These are phyloP conservation scores for Chytriomyces hyalinus DNA, from an alignment of 192 early-diverging fungal species.

Conservation along the genomic window DNA sequence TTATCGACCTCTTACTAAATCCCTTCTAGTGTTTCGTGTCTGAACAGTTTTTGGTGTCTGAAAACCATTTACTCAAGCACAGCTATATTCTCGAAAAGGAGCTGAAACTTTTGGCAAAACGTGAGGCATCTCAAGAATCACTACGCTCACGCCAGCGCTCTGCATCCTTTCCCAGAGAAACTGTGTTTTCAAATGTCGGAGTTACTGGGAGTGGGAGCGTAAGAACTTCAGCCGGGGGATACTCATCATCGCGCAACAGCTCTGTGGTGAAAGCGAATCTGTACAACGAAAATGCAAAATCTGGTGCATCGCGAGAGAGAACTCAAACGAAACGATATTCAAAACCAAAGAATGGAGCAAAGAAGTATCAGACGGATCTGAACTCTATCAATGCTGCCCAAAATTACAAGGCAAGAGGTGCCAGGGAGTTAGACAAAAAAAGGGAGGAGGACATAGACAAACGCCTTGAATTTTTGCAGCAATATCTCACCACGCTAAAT, in stretches of 20 bases:
- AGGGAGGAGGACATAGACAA: conserved; percentile 17
- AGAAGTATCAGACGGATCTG: no score
- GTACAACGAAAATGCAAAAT: no score
- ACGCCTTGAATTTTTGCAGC: conserved; percentile 25
- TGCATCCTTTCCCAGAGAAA: no score
- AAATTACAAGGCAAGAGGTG: not conserved
- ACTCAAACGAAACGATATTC: no score
- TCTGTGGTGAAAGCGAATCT: not conserved
- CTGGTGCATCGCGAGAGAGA: no score
- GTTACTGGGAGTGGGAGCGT: not conserved
- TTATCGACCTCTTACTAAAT: not conserved
- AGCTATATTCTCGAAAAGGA: conserved; percentile 3
- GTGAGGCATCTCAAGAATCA: not conserved
- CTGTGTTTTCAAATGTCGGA: no score
- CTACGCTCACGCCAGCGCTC: not conserved
- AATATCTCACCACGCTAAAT: conserved; percentile 18
- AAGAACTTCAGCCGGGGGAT: not conserved
- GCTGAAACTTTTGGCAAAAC: not conserved
- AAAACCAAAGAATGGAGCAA: no score
- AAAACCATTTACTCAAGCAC: not conserved
- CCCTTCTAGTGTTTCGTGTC: not conserved
- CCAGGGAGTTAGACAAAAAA: not conserved
- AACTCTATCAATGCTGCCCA: not conserved
- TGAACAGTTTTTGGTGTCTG: not conserved
- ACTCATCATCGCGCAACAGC: not conserved